Percentiles rank a stretch among this genome's conserved stretches.
phyloP scores from a whole-genome alignment of 371 early-diverging fungal species.

The Mucor indicus region DNA sequence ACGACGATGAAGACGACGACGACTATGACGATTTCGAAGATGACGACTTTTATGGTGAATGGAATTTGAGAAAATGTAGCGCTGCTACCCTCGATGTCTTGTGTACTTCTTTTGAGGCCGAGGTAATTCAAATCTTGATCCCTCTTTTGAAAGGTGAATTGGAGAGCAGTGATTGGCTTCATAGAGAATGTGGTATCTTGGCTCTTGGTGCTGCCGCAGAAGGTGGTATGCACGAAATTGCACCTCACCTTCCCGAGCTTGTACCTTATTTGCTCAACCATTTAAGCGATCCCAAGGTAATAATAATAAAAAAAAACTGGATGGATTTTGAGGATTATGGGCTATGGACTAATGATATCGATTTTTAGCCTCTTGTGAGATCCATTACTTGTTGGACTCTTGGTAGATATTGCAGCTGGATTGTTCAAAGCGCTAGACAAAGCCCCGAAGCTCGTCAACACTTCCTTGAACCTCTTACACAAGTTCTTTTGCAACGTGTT shows the following conservation, averaged over 20 bases:
- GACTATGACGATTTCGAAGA: constrained; percentile 84
- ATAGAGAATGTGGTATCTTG: constrained; percentile 91
- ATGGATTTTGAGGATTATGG: neutral
- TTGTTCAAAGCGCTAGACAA: constrained; percentile 40
- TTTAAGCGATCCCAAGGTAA: constrained; percentile 77
- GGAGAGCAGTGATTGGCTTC: constrained; percentile 81
- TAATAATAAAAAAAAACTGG: neutral
- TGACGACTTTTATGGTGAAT: constrained; percentile 86
- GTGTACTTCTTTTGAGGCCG: constrained; percentile 80
- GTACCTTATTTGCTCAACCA: constrained; percentile 81
- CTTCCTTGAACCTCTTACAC: constrained; percentile 78
- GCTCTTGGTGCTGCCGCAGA: constrained; percentile 97
- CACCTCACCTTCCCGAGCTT: constrained; percentile 82
- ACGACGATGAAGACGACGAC: constrained; percentile 84
- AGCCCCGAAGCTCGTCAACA: constrained; percentile 60
- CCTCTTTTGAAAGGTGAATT: constrained; percentile 85
- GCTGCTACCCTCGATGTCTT: constrained; percentile 95
- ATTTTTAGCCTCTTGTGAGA: constrained; percentile 77
- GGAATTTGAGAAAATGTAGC: constrained; percentile 97
- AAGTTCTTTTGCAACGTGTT: constrained; percentile 70
- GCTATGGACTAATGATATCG: neutral
- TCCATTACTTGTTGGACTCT: constrained; percentile 98
- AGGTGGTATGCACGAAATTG: constrained; percentile 84
- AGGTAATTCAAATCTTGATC: constrained; percentile 75
- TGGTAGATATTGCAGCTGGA: constrained; percentile 88